Conservation (phyloP, 805 yeast species). For the Kazachstania taianensis region DNA sequence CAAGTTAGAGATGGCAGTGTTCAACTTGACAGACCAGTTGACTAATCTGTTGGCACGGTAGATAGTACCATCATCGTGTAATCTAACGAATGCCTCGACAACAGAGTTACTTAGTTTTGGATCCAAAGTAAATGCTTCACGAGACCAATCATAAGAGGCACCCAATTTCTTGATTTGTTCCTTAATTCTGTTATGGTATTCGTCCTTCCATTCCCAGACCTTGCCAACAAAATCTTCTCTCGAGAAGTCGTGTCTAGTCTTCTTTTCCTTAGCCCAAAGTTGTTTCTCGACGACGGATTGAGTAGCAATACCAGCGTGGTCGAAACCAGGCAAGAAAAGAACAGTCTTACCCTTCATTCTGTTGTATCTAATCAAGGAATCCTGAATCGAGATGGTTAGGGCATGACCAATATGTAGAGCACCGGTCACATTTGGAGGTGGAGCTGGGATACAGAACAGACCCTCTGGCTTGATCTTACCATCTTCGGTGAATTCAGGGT, state of each 20-base stretch:
- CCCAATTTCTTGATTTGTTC: slow-evolving; percentile 78
- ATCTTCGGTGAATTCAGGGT: slow-evolving; percentile 69
- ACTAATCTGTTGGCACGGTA: slow-evolving; percentile 89
- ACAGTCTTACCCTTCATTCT: slow-evolving; percentile 97
- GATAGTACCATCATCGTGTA: slow-evolving; percentile 91
- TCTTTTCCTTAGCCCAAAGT: slow-evolving; percentile 76
- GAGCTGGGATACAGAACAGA: slow-evolving; percentile 86
- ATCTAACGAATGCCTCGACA: slow-evolving; percentile 76
- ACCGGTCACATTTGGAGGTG: slow-evolving; percentile 98
- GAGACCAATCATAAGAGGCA: slow-evolving; percentile 93
- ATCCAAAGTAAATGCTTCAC: slow-evolving; percentile 89
- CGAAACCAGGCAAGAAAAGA: slow-evolving; percentile 89
- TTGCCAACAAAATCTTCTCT: slow-evolving; percentile 80
- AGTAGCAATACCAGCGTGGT: slow-evolving; percentile 98
- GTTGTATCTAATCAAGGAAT: slow-evolving; percentile 82
- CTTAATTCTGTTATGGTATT: slow-evolving; percentile 79
- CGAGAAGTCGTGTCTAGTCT: slow-evolving; percentile 91
- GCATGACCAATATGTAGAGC: slow-evolving; percentile 99
- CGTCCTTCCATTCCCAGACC: slow-evolving; percentile 98
- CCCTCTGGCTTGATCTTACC: slow-evolving; percentile 79
- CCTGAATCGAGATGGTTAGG: slow-evolving; percentile 89
- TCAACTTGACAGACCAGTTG: slow-evolving; percentile 91
- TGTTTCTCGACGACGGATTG: slow-evolving; percentile 97
- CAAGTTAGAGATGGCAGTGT: slow-evolving; percentile 90
- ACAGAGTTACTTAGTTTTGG: slow-evolving; percentile 73